A percentile compares a stretch with the other conserved stretches of the same genome.
phyloP scores from a whole-genome alignment of 169 alveolate species.

The Perkinsus chesapeaki region DNA sequence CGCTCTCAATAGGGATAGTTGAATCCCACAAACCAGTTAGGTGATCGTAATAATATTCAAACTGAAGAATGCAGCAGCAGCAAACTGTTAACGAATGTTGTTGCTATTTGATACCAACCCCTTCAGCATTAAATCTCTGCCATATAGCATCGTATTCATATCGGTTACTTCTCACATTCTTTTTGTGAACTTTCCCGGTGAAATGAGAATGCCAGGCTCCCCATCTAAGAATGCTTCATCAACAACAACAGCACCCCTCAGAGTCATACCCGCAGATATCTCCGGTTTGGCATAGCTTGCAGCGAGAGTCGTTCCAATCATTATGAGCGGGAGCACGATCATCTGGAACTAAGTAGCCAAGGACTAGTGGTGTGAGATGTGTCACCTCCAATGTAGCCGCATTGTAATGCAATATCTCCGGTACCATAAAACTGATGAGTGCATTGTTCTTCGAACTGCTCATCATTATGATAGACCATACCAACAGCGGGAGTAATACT shows the following conservation, averaged over 20 bases:
- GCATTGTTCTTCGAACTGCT: background rate
- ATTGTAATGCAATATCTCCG: background rate
- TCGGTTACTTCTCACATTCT: background rate
- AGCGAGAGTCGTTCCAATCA: background rate
- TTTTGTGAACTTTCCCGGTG: background rate
- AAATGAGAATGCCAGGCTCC: background rate
- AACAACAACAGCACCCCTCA: background rate
- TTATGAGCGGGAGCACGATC: background rate
- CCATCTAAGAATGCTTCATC: background rate
- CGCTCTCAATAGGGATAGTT: background rate
- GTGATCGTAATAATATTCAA: background rate
- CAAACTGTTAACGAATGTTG: background rate
- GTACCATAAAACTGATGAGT: background rate
- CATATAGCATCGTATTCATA: background rate
- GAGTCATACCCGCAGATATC: background rate
- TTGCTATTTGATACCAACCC: background rate
- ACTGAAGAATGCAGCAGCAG: background rate
- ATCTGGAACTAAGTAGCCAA: background rate
- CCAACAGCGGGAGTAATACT: too few species aligned
- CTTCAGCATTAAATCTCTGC: background rate
- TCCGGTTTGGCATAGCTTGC: background rate
- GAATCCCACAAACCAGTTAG: background rate
- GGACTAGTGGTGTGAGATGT: background rate
- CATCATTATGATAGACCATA: background rate
- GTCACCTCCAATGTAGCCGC: background rate